Base-by-base conservation (phyloP, 2,329 filamentous ascomycete species). In the Trichophyton schoenleinii region DNA sequence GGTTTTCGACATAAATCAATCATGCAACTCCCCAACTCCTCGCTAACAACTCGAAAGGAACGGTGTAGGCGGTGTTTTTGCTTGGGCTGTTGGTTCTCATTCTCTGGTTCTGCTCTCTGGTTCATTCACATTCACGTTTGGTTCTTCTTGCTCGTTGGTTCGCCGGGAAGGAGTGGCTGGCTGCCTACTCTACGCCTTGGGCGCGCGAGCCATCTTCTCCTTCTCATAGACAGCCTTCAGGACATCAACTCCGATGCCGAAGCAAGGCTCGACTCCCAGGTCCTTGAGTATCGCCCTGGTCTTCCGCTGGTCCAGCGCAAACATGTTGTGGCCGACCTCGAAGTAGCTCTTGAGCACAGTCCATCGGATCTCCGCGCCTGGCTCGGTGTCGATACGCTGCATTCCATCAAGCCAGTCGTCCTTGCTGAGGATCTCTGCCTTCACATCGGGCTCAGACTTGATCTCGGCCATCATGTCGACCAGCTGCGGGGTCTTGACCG, bases 301-400 rank as follows among this genome's bases (percentile, higher is more conserved):
- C 57, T 60, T 62, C 20, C 58, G 48, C 46, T 60, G 61, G 42
- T 62, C 61, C 28, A 62, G 46, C n/a, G 61, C 57, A 38, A 62
- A 62, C 61, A 62, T 62, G 57, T 60, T 60, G 57, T 62, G 61
- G 34, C 58, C 49, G 44, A 62, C 34, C 18, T 60, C 46, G 22
- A 62, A 60, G 49, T 62, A 62, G 4, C 41, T 46, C 42, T 60
- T 62, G n/a, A 62, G 38, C 15, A 60, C 58, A 28, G 61, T 59
- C 57, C 57, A 60, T 22, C 58, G 57, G 38, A 62, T 59, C 22
- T 58, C 57, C 41, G 57, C 46, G n/a, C 49, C 61, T 3, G 61
- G 36, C 38, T 60, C 41, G 11, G 46, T 58, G 34, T 55, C 58
- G 18, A 57, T 48, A 34, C 58, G 34, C 31, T 46, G 41, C 58